These are phyloP conservation scores for Phragmites australis DNA, from an alignment of 176 grass and related monocot species.

Conservation along the genomic window DNA sequence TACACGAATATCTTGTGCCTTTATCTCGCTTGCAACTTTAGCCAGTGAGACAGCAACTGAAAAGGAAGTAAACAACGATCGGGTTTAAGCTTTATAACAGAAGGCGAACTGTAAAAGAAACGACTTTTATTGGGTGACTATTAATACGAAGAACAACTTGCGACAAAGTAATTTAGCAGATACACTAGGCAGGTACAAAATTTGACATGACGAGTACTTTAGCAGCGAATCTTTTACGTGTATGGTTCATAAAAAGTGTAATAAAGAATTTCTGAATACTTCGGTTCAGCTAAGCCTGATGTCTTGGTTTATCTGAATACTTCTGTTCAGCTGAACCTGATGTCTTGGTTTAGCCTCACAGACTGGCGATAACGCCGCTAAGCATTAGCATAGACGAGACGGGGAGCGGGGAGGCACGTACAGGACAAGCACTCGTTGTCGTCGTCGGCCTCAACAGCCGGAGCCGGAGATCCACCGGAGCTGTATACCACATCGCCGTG, in stretches of 20 bases:
- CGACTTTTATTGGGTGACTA: too few relatives aligned
- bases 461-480: constrained; percentile 33
- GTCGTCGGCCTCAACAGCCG: constrained; percentile 57
- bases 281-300: too few relatives aligned
- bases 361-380: not conserved
- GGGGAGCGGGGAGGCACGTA: constrained; percentile 34
- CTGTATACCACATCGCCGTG: constrained; percentile 89
- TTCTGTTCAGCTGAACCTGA: not conserved
- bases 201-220: not conserved
- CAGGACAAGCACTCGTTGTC: constrained; percentile 82
- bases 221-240: not conserved
- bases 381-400: not conserved
- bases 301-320: constrained; percentile 6
- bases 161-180: not conserved
- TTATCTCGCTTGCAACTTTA: constrained; percentile 87
- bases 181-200: not conserved
- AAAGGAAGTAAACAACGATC: constrained; percentile 12
- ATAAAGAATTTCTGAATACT: too few relatives aligned
- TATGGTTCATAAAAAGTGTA: too few relatives aligned
- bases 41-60: constrained; percentile 82
- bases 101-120: not conserved
- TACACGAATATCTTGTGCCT: constrained; percentile 79
- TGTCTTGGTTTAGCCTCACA: not conserved
- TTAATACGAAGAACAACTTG: not conserved
- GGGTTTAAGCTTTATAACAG: not conserved